Conservation (phyloP, 768 basidiomycete genomes). For the Boletus subparvulus region DNA sequence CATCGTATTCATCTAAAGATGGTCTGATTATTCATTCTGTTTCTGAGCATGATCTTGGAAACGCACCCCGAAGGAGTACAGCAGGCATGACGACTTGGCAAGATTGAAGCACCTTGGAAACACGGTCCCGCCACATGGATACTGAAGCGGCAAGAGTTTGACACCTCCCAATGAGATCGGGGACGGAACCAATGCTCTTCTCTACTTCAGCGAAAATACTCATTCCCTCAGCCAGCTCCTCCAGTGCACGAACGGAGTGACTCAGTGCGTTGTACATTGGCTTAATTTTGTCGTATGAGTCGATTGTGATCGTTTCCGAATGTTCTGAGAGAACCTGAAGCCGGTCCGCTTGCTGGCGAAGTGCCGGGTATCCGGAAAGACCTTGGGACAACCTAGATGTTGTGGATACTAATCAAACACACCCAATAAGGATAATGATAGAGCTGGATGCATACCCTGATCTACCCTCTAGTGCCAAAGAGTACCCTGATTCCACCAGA, state of each 20-base stretch:
- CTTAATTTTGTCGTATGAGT: constrained; percentile 12
- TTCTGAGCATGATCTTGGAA: not conserved
- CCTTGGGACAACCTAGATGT: constrained; percentile 17
- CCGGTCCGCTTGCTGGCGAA: constrained; percentile 18
- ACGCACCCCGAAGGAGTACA: constrained; percentile 40
- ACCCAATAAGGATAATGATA: not conserved
- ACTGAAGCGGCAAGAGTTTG: constrained; percentile 26
- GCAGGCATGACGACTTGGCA: constrained; percentile 25
- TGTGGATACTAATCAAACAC: not conserved
- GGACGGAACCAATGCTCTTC: constrained; percentile 14
- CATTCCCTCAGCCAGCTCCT: constrained; percentile 39
- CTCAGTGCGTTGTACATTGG: constrained; percentile 20
- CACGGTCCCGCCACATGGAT: constrained; percentile 26
- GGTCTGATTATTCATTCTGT: not conserved
- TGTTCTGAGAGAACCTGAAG: constrained; percentile 23
- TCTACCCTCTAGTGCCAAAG: constrained; percentile 61
- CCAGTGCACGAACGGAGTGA: constrained; percentile 31
- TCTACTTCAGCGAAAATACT: constrained; percentile 34
- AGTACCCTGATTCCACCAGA: constrained; percentile 77
- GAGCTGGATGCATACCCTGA: constrained; percentile 51
- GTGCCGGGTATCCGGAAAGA: constrained; percentile 14
- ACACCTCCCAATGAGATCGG: constrained; percentile 30
- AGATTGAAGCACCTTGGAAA: constrained; percentile 23
- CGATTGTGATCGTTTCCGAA: constrained; percentile 21
- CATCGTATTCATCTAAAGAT: constrained; percentile 37